These are phyloP conservation scores for Coemansia sp. DNA, from an alignment of 371 early-diverging fungal species.

Conservation along the genomic window DNA sequence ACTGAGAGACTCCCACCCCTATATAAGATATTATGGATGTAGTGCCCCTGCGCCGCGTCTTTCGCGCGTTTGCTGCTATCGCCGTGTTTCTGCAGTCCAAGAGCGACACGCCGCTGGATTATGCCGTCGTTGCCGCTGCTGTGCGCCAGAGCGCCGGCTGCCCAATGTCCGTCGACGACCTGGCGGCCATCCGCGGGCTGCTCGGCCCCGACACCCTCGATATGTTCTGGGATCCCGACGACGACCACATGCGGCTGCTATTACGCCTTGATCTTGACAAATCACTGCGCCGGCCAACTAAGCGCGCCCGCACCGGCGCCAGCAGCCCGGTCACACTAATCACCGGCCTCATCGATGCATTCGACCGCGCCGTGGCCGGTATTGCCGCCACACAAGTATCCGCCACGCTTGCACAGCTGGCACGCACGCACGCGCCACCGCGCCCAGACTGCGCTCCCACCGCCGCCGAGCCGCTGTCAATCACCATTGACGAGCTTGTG, in stretches of 20 bases:
- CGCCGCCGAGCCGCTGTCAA: too few species aligned
- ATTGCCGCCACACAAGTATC: not conserved
- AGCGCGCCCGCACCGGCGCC: not conserved
- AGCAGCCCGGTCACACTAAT: not conserved
- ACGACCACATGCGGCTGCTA: not conserved
- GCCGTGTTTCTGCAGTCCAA: constrained; percentile 18
- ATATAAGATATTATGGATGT: not conserved
- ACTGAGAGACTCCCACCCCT: too few species aligned
- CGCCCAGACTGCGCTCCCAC: not conserved
- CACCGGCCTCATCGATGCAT: not conserved
- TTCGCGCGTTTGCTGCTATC: constrained; percentile 26
- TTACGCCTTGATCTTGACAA: not conserved
- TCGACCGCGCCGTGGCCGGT: not conserved
- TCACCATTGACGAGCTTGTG: not conserved
- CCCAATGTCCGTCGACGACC: constrained; percentile 8
- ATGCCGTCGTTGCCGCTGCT: not conserved
- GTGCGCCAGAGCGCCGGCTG: constrained; percentile 1
- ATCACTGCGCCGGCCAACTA: not conserved
- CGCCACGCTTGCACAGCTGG: not conserved
- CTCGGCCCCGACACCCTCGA: constrained; percentile 13
- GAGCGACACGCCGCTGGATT: constrained; percentile 1
- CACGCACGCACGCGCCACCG: not conserved
- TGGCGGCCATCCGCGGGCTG: constrained; percentile 19
- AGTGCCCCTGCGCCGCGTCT: constrained; percentile 1
- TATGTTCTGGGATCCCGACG: constrained; percentile 6